Conservation (phyloP, 2,329 filamentous ascomycete genomes). For the Remersonia thermophila region DNA sequence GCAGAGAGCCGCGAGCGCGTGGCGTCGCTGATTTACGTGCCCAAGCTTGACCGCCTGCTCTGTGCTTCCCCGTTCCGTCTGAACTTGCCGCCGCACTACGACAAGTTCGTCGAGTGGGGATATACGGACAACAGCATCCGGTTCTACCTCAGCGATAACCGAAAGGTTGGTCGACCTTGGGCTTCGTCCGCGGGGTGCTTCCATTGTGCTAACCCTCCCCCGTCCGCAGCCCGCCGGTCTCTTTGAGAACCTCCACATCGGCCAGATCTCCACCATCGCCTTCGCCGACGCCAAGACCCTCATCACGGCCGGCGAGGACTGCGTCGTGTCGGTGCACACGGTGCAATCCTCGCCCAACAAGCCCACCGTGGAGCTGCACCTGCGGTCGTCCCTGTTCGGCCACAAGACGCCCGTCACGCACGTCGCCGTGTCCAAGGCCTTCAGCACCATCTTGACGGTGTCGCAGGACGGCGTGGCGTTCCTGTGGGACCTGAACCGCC, state of each 20-base stretch:
- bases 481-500: constrained; percentile 87
- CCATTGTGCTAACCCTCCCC: constrained; percentile 21
- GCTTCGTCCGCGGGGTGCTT: too few relatives aligned
- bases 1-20: constrained; percentile 64
- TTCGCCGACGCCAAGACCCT: constrained; percentile 86
- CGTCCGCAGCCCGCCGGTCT: constrained; percentile 62
- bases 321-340: constrained; percentile 75
- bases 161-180: too few relatives aligned
- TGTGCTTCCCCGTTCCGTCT: constrained; percentile 75
- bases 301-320: constrained; percentile 85
- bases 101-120: constrained; percentile 92
- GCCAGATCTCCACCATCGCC: constrained; percentile 69
- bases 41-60: constrained; percentile 70
- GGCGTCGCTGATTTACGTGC: constrained; percentile 62
- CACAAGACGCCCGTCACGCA: constrained; percentile 74
- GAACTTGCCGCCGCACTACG: constrained; percentile 74
- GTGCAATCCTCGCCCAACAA: constrained; percentile 53
- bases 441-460: constrained; percentile 76
- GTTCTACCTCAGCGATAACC: constrained; percentile 76
- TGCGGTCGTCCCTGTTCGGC: constrained; percentile 73
- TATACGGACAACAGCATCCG: constrained; percentile 87
- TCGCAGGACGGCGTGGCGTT: constrained; percentile 72
- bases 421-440: constrained; percentile 75
- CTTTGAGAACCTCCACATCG: constrained; percentile 87
- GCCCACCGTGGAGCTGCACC: constrained; percentile 58